Percentiles rank a stretch among this genome's conserved stretches.
phyloP scores from a whole-genome alignment of 495 filamentous ascomycete genomes.

The Annulohypoxylon nitens region DNA sequence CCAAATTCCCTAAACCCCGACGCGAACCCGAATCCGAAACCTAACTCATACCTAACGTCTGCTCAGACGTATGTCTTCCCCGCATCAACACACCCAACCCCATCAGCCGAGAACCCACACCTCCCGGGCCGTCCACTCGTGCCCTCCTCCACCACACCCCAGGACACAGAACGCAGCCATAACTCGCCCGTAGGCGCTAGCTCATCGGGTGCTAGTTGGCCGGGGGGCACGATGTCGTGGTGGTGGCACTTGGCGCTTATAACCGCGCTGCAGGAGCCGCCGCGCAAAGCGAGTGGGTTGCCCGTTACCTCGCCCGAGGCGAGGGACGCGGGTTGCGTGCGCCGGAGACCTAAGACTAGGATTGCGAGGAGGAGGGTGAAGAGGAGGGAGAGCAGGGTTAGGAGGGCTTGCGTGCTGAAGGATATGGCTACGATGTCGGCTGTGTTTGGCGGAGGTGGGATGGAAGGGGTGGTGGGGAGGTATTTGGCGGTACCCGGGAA shows the following conservation, averaged over 20 bases:
- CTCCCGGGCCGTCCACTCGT: constrained; percentile 51
- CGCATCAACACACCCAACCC: constrained; percentile 48
- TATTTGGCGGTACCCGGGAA: constrained; percentile 48
- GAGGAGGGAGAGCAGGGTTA: constrained; percentile 53
- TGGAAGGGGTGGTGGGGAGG: background rate
- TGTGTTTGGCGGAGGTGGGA: background rate
- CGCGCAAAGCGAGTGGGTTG: constrained; percentile 58
- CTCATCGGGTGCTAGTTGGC: constrained; percentile 3
- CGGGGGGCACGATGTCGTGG: constrained; percentile 20
- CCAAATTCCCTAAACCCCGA: background rate
- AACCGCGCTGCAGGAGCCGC: constrained; percentile 58
- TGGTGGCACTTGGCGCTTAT: constrained; percentile 58
- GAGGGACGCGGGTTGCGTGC: constrained; percentile 47
- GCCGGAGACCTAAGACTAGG: constrained; percentile 51
- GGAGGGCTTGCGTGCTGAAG: constrained; percentile 53
- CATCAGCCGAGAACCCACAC: constrained; percentile 54
- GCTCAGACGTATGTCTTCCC: constrained; percentile 57
- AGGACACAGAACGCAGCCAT: constrained; percentile 50
- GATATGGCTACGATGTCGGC: constrained; percentile 43
- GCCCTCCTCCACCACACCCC: constrained; percentile 59
- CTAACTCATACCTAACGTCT: background rate
- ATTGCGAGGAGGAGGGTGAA: constrained; percentile 47
- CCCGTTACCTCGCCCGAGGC: constrained; percentile 51
- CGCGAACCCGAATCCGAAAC: background rate
- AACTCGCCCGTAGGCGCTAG: constrained; percentile 21